Evolutionary conservation across 208 protist species (phyloP), one percentile per base, ranked within the genome.

Genomic region (Wallacemonas sp.): DNA sequence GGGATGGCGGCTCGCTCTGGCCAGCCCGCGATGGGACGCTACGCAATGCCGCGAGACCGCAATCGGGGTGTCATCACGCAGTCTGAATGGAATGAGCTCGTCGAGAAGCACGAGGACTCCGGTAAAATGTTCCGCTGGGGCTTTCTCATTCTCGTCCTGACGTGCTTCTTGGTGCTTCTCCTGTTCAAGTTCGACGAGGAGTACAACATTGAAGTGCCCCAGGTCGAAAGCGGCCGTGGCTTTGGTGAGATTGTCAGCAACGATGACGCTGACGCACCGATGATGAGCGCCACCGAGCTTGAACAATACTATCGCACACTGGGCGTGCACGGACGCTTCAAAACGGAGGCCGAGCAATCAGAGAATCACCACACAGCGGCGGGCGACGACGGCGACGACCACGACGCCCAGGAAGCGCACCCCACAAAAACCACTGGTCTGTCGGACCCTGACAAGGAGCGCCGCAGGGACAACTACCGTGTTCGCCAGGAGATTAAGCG

Each of bases 181-280:
- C 74, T 87, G 18, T 76, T 76, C 29, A 95, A 93, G 72, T 95
- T 92, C 50, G 90, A 95, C 63, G 78, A 85, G 42, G 90, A 95
- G 79, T 92, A 86, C 77, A 88, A 86, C 61, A 14, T 95, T 5
- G 87, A 95, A 73, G 82, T 91, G 22, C 89, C 89, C 25, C 89
- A 94, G 62, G 67, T 94, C 25, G 85, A 91, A 63, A 89, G 73
- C 57, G 89, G 86, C 20, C 75, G 70, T 25, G 89, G 86, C 39
- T 91, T 92, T 74, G 82, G 82, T 38, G 79, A 87, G 64, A 44
- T 79, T n/a, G 42, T 89, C 3, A 64, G 62, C 46, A 42, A 77
- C 22, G 63, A 65, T 16, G 62, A 65, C 50, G 31, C 50, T 28
- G 54, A 46, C 52, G 50, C 31, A 18, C 39, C 38, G 22, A 59